phyloP scores from a whole-genome alignment of 1,139 yeast genomes.

The Geotrichum klebahnii region DNA sequence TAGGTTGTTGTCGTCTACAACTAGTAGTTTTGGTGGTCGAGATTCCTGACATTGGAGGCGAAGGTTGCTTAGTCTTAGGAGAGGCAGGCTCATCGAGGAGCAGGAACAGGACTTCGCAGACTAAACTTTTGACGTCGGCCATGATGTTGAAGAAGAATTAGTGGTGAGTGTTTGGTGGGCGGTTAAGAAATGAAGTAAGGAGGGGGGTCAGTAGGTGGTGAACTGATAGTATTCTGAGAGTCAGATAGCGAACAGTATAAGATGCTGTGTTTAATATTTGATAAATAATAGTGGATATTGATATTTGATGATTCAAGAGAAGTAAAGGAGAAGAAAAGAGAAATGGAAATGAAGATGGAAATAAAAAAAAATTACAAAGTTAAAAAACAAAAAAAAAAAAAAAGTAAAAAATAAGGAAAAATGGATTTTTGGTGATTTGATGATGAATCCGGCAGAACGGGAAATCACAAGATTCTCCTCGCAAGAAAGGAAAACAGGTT shows the following conservation, averaged over 20 bases:
- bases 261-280: not conserved
- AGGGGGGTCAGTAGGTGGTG: too few species aligned
- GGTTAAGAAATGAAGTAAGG: too few species aligned
- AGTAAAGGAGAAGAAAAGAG: not conserved
- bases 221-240: not conserved
- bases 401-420: not conserved
- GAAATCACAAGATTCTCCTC: not conserved
- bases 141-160: not conserved
- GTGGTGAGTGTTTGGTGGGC: not conserved
- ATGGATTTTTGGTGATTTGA: not conserved
- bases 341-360: not conserved
- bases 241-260: not conserved
- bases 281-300: not conserved
- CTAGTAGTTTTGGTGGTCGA: not conserved
- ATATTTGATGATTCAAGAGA: not conserved
- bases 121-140: conserved; percentile 9
- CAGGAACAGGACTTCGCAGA: conserved; percentile 11
- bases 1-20: not conserved
- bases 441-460: not conserved
- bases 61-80: not conserved
- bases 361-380: not conserved
- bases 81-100: conserved; percentile 8
- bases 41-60: not conserved
- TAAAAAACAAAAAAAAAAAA: not conserved
- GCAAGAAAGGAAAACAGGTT: not conserved